Base-by-base conservation (phyloP, 257 asterid species). In the Echites panduratus region DNA sequence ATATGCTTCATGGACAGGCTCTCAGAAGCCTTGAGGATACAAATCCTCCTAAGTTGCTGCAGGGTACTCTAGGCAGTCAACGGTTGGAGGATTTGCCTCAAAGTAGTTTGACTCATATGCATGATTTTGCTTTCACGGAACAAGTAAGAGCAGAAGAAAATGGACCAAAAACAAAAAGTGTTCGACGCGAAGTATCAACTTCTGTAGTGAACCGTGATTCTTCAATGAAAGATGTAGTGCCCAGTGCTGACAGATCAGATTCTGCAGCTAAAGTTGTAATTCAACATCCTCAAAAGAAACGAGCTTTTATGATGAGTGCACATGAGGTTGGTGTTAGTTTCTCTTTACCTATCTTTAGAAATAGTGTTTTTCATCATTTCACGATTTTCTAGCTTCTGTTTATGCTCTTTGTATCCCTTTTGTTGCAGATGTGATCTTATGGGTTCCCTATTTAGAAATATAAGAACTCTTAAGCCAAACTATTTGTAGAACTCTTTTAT, bases 241-340 rank as follows among this genome's bases (percentile, higher is more conserved):
- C 81, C 35, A 70, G n/a, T 26, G 45, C 9, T 43, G 80, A 68
- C 64, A 65, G 70, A 67, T 72, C 84, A 11, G 81, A 77, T 61
- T 59, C 74, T 54, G 74, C 47, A 75, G 75, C 77, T 7, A 77
- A 80, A 73, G 82, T 78, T 70, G 76, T 77, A 57, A 65, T 82
- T 74, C 85, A 86, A 76, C 85, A 82, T 58, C 82, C 92, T 70
- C 87, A 77, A 63, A 85, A 83, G 88, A 69, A 69, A 32, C 86
- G 79, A 56, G 87, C 87, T 72, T 88, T 90, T 79, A 83, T 83
- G 86, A 91, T 89, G 89, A 87, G 85, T 72, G 90, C 89, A 9
- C 84, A 79, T 73, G 98, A 92, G 97, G 98, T 90, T 77, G 8
- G 75, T 64, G 76, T 57, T 67, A 32, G 48, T 41, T 56, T 73